Evolutionary conservation across 257 asterid genomes (phyloP).

Genomic region (Solanum chilense): DNA sequence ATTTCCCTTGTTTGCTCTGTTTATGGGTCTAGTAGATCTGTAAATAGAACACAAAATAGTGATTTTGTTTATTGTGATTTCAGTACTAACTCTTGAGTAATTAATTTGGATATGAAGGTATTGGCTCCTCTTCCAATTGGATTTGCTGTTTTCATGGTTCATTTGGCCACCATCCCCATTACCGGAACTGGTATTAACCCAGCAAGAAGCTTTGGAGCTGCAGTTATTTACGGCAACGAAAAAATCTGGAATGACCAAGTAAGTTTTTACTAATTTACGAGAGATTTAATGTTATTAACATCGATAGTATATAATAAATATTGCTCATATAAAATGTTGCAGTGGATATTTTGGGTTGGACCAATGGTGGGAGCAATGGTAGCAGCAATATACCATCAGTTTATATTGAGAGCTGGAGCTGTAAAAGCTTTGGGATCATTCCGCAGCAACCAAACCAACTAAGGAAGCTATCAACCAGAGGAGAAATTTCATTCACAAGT

Average conservation of each 20-base stretch:
- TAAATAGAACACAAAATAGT: not conserved
- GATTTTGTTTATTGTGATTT: no score
- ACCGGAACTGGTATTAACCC: slow-evolving; percentile 1
- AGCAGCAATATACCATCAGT: not conserved
- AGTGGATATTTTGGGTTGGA: slow-evolving; percentile 3
- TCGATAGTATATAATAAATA: no score
- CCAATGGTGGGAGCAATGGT: not conserved
- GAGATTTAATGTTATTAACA: not conserved
- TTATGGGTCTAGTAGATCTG: not conserved
- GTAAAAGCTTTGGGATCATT: not conserved
- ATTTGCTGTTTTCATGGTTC: not conserved
- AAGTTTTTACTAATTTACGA: not conserved
- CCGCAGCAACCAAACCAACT: not conserved
- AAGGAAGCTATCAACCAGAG: not conserved
- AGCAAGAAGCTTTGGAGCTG: not conserved
- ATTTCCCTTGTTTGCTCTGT: not conserved
- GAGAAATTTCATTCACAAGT: not conserved
- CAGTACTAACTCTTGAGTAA: not conserved
- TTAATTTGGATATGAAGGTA: not conserved
- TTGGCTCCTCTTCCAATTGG: slow-evolving; percentile 1
- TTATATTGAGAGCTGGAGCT: slow-evolving; percentile 4
- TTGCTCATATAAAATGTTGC: not conserved
- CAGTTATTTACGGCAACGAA: not conserved
- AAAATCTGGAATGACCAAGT: not conserved
- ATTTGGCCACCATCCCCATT: not conserved